Evolutionary conservation across 108 stramenopile species (phyloP).

Genomic region (Skeletonema marinoi): DNA sequence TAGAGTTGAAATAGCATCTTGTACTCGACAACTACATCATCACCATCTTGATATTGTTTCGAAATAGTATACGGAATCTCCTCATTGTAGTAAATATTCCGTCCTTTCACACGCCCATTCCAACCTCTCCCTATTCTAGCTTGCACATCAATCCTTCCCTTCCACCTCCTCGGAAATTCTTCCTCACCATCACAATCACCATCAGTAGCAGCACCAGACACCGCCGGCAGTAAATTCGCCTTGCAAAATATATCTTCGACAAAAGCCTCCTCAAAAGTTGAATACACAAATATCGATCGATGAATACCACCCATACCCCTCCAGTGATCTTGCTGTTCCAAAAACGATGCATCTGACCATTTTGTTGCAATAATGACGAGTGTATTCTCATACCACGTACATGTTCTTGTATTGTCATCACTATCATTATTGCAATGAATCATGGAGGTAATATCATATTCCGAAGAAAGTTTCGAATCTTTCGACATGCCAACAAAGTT

Average conservation of each 20-base stretch:
- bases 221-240: constrained; percentile 37
- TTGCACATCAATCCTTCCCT: constrained; percentile 18
- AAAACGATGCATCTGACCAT: constrained; percentile 88
- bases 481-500: constrained; percentile 76
- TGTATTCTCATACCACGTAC: constrained; percentile 19
- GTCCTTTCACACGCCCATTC: constrained; percentile 17
- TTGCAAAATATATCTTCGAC: constrained; percentile 79
- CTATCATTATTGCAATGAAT: not conserved
- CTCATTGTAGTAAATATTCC: constrained; percentile 62
- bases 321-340: constrained; percentile 98
- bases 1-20: constrained; percentile 43
- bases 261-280: constrained; percentile 49
- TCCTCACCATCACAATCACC: not conserved
- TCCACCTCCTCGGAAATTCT: not conserved
- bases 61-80: constrained; percentile 49
- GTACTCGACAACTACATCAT: constrained; percentile 26
- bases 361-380: constrained; percentile 74
- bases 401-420: not conserved
- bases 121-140: constrained; percentile 24
- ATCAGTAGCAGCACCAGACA: not conserved
- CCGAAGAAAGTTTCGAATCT: constrained; percentile 80
- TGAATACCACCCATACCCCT: constrained; percentile 92
- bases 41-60: constrained; percentile 14
- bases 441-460: constrained; percentile 60
- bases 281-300: constrained; percentile 87